phyloP scores from a whole-genome alignment of 768 basidiomycete genomes.

The Flagelloscypha sp. region DNA sequence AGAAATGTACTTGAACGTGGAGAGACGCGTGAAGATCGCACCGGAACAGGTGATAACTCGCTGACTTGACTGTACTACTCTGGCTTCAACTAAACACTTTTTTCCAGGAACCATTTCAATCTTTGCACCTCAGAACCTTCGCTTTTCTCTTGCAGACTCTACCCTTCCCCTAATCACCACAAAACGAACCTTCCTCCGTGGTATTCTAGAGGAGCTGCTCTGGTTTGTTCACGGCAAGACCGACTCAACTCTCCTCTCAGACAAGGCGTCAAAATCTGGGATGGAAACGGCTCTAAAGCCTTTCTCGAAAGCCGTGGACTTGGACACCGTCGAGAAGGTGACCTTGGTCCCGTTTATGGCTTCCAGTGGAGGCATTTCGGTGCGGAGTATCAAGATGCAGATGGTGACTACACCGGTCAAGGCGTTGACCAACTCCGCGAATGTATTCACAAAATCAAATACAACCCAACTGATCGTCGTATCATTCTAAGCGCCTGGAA shows the following conservation, averaged over 20 bases:
- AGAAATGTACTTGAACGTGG: constrained; percentile 66
- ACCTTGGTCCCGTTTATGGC: constrained; percentile 94
- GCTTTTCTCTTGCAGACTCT: constrained; percentile 74
- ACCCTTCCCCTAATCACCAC: constrained; percentile 89
- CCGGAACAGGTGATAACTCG: too few species aligned
- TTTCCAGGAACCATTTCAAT: constrained; percentile 84
- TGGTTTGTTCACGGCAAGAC: constrained; percentile 90
- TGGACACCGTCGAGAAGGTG: constrained; percentile 79
- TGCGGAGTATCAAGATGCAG: constrained; percentile 68
- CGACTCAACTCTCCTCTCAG: constrained; percentile 65
- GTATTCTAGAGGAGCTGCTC: constrained; percentile 87
- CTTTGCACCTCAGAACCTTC: constrained; percentile 85
- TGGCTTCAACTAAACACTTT: too few species aligned
- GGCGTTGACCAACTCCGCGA: constrained; percentile 90
- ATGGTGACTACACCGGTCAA: constrained; percentile 67
- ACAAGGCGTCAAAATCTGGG: constrained; percentile 96
- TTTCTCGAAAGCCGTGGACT: constrained; percentile 83
- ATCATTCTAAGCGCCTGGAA: constrained; percentile 98
- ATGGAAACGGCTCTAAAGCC: constrained; percentile 85
- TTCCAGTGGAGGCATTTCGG: constrained; percentile 98
- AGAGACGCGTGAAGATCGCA: constrained; percentile 79
- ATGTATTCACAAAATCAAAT: constrained; percentile 85
- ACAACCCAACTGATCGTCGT: constrained; percentile 86
- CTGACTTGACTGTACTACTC: too few species aligned
- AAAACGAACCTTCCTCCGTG: constrained; percentile 87